A percentile compares a stretch with the other conserved stretches of the same genome.
Conservation (phyloP, 805 yeast species). For the Gaillardinia entomophila region DNA sequence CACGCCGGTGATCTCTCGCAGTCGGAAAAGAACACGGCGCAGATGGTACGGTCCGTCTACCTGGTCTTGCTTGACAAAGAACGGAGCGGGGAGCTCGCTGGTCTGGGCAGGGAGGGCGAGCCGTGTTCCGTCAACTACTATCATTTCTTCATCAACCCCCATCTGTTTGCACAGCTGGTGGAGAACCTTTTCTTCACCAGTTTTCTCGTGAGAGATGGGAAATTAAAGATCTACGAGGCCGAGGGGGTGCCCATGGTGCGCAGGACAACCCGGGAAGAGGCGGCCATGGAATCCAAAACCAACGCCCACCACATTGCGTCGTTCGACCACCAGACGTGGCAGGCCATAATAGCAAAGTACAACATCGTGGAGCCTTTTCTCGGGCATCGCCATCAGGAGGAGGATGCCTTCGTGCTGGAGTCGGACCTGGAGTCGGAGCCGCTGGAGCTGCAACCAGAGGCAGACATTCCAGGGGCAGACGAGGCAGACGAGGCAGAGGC, state of each 20-base stretch:
- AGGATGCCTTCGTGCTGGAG: conserved; percentile 1
- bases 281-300: conserved; percentile 20
- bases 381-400: conserved; percentile 29
- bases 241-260: conserved; percentile 45
- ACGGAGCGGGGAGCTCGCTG: too few relatives aligned
- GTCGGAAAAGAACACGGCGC: conserved; percentile 58
- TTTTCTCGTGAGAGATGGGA: conserved; percentile 72
- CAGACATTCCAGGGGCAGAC: too few relatives aligned
- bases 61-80: conserved; percentile 21
- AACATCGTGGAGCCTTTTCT: conserved; percentile 53
- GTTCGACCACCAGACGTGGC: conserved; percentile 65
- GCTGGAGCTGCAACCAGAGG: too few relatives aligned
- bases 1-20: conserved; percentile 45
- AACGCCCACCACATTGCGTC: conserved; percentile 65
- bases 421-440: conserved; percentile 1
- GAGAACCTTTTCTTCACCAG: conserved; percentile 83
- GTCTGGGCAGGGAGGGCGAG: conserved; percentile 19
- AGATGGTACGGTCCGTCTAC: conserved; percentile 54
- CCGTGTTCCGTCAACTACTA: conserved; percentile 49
- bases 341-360: conserved; percentile 44
- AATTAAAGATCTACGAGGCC: conserved; percentile 44
- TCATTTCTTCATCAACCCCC: conserved; percentile 67
- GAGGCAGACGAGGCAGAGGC: too few relatives aligned
- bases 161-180: conserved; percentile 69
- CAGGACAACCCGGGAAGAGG: conserved; percentile 17